Conservation (phyloP, 495 filamentous ascomycete species). For the Penicillium ucsense region DNA sequence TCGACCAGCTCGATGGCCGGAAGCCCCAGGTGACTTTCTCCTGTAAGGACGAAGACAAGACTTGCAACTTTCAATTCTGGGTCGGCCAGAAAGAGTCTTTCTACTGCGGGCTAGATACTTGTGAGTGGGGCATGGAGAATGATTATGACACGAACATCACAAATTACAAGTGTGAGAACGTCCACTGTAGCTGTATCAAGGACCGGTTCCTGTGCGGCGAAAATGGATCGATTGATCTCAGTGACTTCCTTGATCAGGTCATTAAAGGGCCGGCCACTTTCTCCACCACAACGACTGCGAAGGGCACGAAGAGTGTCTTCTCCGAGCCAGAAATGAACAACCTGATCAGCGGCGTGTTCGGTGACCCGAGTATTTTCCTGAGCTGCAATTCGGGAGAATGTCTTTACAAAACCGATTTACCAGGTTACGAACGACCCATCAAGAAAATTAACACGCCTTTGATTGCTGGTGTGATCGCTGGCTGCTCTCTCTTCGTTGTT, state of each 20-base stretch:
- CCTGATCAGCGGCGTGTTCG: conserved; percentile 79
- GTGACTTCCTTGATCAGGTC: conserved; percentile 66
- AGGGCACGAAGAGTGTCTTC: conserved; percentile 60
- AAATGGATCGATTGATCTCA: conserved; percentile 82
- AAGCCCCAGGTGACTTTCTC: conserved; percentile 91
- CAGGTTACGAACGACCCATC: conserved; percentile 77
- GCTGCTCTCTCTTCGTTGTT: conserved; percentile 76
- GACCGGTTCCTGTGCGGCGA: conserved; percentile 90
- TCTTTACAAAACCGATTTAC: conserved; percentile 81
- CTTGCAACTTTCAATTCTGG: conserved; percentile 98
- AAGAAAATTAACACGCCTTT: conserved; percentile 96
- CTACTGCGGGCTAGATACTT: conserved; percentile 82
- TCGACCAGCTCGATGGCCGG: conserved; percentile 70
- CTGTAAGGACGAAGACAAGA: conserved; percentile 60
- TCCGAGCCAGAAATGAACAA: conserved; percentile 84
- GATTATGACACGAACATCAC: conserved; percentile 69
- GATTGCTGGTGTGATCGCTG: conserved; percentile 90
- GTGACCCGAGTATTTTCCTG: conserved; percentile 78
- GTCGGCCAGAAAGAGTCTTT: conserved; percentile 89
- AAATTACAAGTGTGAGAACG: conserved; percentile 70
- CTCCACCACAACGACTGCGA: conserved; percentile 51
- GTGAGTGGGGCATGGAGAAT: conserved; percentile 58
- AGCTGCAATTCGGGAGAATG: conserved; percentile 84
- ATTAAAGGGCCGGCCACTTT: conserved; percentile 87
- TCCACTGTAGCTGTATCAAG: conserved; percentile 78